Conservation (phyloP, 2,329 filamentous ascomycete species). For the Penicillium sp. region DNA sequence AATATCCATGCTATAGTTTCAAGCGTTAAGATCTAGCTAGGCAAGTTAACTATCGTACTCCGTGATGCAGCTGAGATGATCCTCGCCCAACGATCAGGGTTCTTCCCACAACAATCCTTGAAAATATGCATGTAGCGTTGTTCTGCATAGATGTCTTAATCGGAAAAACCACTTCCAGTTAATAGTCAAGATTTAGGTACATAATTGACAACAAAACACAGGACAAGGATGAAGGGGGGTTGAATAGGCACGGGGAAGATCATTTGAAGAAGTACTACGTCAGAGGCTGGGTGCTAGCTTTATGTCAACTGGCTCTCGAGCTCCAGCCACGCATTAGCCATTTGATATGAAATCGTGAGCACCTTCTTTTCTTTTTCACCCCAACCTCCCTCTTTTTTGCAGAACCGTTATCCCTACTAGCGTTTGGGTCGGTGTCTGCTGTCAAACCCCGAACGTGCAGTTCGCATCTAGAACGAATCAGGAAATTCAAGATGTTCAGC, state of each 20-base stretch:
- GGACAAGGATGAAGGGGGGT: background rate
- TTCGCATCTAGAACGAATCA: background rate
- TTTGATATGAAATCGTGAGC: background rate
- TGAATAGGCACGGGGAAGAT: background rate
- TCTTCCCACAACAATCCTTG: background rate
- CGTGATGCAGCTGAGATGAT: background rate
- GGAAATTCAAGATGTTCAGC: background rate
- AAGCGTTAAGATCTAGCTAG: background rate
- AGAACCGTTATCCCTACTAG: background rate
- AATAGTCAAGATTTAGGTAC: background rate
- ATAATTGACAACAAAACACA: background rate
- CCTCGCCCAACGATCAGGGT: background rate
- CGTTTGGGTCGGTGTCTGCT: background rate
- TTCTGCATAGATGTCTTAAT: background rate
- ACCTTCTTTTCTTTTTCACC: background rate
- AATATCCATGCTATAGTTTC: background rate
- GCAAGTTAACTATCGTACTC: background rate
- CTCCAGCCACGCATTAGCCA: background rate
- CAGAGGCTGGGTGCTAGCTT: background rate
- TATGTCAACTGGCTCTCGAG: background rate
- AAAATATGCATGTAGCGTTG: background rate
- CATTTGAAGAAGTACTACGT: background rate
- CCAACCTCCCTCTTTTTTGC: background rate
- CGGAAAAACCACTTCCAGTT: background rate
- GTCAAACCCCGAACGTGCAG: background rate